phyloP scores from a whole-genome alignment of 768 basidiomycete genomes.

The Mycena kentingensis region DNA sequence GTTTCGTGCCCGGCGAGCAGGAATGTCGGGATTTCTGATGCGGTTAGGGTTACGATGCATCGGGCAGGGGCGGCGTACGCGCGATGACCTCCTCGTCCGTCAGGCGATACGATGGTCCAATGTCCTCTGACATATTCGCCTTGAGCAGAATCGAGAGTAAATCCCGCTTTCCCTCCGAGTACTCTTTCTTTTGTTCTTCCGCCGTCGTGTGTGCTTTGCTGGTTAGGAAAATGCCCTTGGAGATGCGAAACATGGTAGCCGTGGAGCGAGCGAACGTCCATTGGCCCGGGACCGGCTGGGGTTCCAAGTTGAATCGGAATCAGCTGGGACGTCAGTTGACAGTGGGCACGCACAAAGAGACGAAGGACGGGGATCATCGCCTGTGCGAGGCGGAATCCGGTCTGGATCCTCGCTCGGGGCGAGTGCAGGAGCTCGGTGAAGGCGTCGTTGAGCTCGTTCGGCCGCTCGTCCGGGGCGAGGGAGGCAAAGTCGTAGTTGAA shows the following conservation, averaged over 20 bases:
- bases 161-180: not conserved
- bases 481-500: conserved; percentile 40
- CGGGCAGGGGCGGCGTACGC: not conserved
- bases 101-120: not conserved
- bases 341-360: not conserved
- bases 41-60: not conserved
- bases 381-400: not conserved
- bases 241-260: not conserved
- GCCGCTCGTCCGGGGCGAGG: conserved; percentile 21
- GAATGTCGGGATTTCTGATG: not conserved
- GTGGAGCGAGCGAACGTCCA: not conserved
- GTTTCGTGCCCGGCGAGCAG: not conserved
- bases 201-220: not conserved
- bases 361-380: not conserved
- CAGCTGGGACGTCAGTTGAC: not conserved
- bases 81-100: not conserved
- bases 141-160: not conserved
- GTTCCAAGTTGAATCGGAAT: not conserved
- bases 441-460: not conserved
- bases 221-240: not conserved
- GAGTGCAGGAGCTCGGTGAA: not conserved
- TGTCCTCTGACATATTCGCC: not conserved
- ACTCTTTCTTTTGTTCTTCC: not conserved
- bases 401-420: not conserved
- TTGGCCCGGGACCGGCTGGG: not conserved